Base-by-base conservation (phyloP, 1,139 yeast species). In the Pichia sp. region DNA sequence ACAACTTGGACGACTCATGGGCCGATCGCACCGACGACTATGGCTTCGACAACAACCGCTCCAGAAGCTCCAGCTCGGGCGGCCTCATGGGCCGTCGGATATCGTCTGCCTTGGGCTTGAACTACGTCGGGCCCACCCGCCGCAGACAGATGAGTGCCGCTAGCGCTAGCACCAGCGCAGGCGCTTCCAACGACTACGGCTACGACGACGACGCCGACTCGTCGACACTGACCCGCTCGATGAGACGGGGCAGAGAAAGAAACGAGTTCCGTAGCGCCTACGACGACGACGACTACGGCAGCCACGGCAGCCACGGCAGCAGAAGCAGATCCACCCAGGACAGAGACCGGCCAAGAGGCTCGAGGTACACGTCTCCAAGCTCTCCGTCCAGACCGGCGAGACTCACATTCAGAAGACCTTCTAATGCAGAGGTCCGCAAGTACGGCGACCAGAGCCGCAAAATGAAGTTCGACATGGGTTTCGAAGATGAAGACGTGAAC, bases 391-490 rank as follows among this genome's bases (percentile, higher is more conserved):
- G 45, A 31, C 33, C 49, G 17, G 10, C n/a, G 6, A 52, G 40
- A 42, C 31, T 58, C 17, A 49, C 55, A 2, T 59, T 48, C 27
- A 52, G 59, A 31, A 52, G 67, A 73, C 55, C 64, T 36, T 73
- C 82, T 4, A 66, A 74, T 1, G 72, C 70, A 56, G 84, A 80
- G 56, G 69, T 72, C 49, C 67, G 72, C 17, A 76, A 73, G 58
- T 80, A 73, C 60, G 69, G 67, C 27, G 65, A 66, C 46, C 77
- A 73, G 58, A 75, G 75, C 5, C 65, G 71, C 47, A 75, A 75
- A 58, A 67, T 81, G 62, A 67, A 71, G 50, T 68, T 61, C 51
- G 71, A 71, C 12, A 71, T 73, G 65, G 87, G 87, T 0, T 81
- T 71, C 60, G 66, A 66, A 27, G 76, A 81, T 62, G 70, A 73